Conservation (phyloP, 2,329 filamentous ascomycete genomes). For the Penicillium expansum region DNA sequence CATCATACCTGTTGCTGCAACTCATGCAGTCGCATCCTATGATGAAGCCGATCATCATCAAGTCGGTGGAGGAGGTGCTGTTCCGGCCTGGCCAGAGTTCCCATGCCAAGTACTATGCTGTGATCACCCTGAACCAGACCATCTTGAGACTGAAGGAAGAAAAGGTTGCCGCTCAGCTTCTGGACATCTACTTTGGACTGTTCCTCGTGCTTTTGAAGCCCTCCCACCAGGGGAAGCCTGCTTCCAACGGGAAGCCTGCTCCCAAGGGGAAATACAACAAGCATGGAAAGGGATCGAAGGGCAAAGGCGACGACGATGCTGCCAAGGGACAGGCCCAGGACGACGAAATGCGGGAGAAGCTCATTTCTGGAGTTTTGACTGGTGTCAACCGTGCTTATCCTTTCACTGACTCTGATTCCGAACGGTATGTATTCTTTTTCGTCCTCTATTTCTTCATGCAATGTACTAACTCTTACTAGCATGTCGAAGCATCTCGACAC, state of each 20-base stretch:
- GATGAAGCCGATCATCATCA: conserved; percentile 89
- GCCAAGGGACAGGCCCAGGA: conserved; percentile 46
- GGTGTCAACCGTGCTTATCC: conserved; percentile 96
- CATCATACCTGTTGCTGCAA: conserved; percentile 91
- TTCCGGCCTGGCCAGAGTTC: conserved; percentile 82
- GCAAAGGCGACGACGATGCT: conserved; percentile 40
- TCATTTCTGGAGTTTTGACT: conserved; percentile 85
- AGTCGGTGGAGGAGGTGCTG: conserved; percentile 81
- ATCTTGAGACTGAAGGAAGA: conserved; percentile 84
- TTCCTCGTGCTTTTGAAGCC: conserved; percentile 78
- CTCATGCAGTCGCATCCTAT: conserved; percentile 82
- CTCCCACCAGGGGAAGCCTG: conserved; percentile 37
- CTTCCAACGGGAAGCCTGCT: conserved; percentile 48
- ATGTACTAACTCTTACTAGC: conserved; percentile 20
- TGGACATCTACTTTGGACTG: conserved; percentile 88
- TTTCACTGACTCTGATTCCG: conserved; percentile 78
- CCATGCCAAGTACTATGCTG: conserved; percentile 90
- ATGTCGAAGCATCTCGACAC: conserved; percentile 82
- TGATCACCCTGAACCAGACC: conserved; percentile 96
- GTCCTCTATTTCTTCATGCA: not conserved
- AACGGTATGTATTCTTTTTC: conserved; percentile 53
- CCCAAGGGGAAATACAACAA: conserved; percentile 46
- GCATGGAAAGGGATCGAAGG: conserved; percentile 53
- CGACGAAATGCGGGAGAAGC: conserved; percentile 79
- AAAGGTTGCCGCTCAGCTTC: conserved; percentile 71